Evolutionary conservation across 2,329 filamentous ascomycete species (phyloP).

Genomic region (Pestalotiopsis sp.): DNA sequence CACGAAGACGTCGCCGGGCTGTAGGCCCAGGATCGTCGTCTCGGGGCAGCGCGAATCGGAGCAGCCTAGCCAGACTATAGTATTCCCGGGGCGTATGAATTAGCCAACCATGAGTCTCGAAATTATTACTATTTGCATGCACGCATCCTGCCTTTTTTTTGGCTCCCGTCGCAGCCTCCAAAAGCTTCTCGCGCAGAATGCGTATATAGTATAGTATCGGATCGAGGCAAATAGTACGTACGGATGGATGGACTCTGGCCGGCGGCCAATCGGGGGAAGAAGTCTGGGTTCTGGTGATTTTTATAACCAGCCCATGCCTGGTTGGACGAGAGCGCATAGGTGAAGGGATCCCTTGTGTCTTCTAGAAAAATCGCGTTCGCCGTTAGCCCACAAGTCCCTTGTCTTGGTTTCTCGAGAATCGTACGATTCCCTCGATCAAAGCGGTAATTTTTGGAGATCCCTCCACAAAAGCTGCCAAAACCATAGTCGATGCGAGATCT

Average conservation of each 20-base stretch:
- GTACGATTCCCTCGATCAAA: slow-evolving; percentile 2
- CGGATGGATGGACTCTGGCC: slow-evolving; percentile 69
- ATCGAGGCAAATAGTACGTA: slow-evolving; percentile 35
- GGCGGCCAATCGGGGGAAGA: slow-evolving; percentile 69
- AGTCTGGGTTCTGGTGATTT: slow-evolving; percentile 66
- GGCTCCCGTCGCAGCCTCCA: neutral
- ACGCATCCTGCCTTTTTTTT: neutral
- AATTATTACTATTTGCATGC: slow-evolving; percentile 10
- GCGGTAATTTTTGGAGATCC: slow-evolving; percentile 9
- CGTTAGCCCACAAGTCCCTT: neutral
- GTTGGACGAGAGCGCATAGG: slow-evolving; percentile 69
- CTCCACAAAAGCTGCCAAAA: slow-evolving; percentile 10
- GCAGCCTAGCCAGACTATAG: slow-evolving; percentile 79
- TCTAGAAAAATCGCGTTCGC: slow-evolving; percentile 5
- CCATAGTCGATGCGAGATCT: neutral
- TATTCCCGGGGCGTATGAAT: neutral
- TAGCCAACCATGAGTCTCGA: neutral
- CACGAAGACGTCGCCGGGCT: slow-evolving; percentile 84
- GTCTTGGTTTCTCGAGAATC: slow-evolving; percentile 6
- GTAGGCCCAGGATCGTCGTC: slow-evolving; percentile 76
- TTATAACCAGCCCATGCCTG: slow-evolving; percentile 71
- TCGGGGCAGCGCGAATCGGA: slow-evolving; percentile 85
- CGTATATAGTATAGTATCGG: neutral
- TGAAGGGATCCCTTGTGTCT: slow-evolving; percentile 57
- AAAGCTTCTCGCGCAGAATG: neutral